Conservation (phyloP, 2,329 filamentous ascomycete genomes). For the Cordyceps cicadae region DNA sequence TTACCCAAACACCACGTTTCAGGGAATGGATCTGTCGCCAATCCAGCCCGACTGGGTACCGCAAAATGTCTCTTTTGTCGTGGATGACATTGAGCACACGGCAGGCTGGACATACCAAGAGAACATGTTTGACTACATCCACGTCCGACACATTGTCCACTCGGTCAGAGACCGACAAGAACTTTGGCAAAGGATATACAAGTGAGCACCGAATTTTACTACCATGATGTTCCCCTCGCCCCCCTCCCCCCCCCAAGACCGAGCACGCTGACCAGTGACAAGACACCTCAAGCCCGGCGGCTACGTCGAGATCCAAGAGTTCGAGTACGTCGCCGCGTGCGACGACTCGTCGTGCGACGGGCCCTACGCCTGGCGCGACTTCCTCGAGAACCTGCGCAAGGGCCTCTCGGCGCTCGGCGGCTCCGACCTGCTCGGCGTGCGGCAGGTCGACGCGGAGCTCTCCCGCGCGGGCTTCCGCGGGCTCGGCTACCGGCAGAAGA, state of each 20-base stretch:
- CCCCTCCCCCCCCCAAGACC: too few relatives aligned
- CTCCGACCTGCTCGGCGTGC: constrained; percentile 34
- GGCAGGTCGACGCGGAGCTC: constrained; percentile 28
- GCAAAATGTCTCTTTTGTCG: constrained; percentile 42
- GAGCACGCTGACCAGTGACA: constrained; percentile 14
- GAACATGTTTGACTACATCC: constrained; percentile 40
- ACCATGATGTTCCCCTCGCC: too few relatives aligned
- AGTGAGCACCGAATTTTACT: constrained; percentile 22
- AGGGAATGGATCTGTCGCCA: constrained; percentile 43
- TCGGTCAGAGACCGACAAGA: constrained; percentile 34
- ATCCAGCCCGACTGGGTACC: constrained; percentile 45
- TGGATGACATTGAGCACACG: constrained; percentile 44
- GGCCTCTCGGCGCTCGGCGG: constrained; percentile 36
- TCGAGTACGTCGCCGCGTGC: constrained; percentile 31
- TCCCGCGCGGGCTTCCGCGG: constrained; percentile 33
- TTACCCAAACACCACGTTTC: constrained; percentile 35
- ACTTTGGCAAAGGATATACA: constrained; percentile 35
- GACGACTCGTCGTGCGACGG: constrained; percentile 37
- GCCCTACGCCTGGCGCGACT: constrained; percentile 40
- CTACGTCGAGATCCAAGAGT: constrained; percentile 42
- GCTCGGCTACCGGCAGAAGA: constrained; percentile 33
- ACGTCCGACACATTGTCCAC: constrained; percentile 39
- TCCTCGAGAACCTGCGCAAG: constrained; percentile 30
- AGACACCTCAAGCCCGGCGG: constrained; percentile 45
- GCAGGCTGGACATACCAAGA: constrained; percentile 41